Percentiles rank a stretch among this genome's conserved stretches.
phyloP scores from a whole-genome alignment of 1,284 basidiomycete species.

The Gomphus bonarii region DNA sequence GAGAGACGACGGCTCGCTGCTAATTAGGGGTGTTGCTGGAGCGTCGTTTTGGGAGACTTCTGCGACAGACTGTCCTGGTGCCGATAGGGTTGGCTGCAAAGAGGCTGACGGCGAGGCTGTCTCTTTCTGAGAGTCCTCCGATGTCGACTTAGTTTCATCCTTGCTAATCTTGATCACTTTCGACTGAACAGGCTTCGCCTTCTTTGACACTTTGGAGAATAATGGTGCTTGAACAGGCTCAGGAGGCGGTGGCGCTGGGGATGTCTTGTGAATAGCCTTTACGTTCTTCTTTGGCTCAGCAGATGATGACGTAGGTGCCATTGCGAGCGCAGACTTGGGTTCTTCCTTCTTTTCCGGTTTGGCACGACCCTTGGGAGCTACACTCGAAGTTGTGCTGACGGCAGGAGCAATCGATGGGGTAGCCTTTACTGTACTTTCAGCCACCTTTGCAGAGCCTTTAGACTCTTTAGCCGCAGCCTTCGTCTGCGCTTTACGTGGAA shows the following conservation, averaged over 20 bases:
- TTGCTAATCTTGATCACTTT: constrained; percentile 36
- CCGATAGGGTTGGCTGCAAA: constrained; percentile 24
- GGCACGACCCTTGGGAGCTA: not conserved
- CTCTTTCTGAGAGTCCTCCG: constrained; percentile 32
- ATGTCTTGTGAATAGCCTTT: constrained; percentile 14
- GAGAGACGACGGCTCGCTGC: constrained; percentile 37
- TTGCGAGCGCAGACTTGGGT: constrained; percentile 9
- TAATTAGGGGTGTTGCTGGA: constrained; percentile 51
- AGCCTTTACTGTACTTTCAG: constrained; percentile 23
- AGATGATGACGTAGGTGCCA: constrained; percentile 17
- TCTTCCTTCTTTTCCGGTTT: constrained; percentile 20
- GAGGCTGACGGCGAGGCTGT: constrained; percentile 38
- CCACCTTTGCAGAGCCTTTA: constrained; percentile 27
- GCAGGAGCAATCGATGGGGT: constrained; percentile 16
- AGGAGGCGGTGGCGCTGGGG: constrained; percentile 16
- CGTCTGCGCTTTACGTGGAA: constrained; percentile 6
- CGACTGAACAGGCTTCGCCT: constrained; percentile 37
- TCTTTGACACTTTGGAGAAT: constrained; percentile 71
- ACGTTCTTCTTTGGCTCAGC: constrained; percentile 14
- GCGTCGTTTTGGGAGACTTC: constrained; percentile 36
- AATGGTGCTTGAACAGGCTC: constrained; percentile 52
- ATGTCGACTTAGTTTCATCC: constrained; percentile 36
- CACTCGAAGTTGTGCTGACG: not conserved
- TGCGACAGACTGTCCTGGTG: constrained; percentile 21
- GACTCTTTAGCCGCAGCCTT: constrained; percentile 31